Base-by-base conservation (phyloP, 441 rosid genomes). In the Flueggea neowawraea region DNA sequence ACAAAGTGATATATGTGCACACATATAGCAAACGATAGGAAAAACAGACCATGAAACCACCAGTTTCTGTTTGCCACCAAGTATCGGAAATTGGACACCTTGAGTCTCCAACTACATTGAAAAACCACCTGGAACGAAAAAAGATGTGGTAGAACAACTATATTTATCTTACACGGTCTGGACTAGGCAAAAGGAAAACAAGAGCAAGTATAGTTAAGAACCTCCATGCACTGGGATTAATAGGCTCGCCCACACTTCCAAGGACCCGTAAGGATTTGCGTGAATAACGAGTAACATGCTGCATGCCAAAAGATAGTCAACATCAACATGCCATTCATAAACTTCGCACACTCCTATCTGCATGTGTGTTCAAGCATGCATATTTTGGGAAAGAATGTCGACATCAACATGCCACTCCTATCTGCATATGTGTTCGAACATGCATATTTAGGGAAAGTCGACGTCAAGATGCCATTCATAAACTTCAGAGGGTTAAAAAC, bases 1-100 rank as follows among this genome's bases (percentile, higher is more conserved):
- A 8, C 7, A 5, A 8, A 36, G 41, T 36, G 41, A 36, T 4
- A 36, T 36, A 2, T 36, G 41, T 36, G 41, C 28, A 22, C 28
- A 36, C 41, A 36, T 8, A 45, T 56, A 44, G 56, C 32, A 71
- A 57, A 32, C 16, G 10, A 57, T 51, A 48, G 33, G 58, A 43
- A 63, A 55, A 15, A 31, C 5, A 57, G 79, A 89, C 99, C 98
- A 95, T 81, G 78, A 89, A 88, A 69, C 99, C 99, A 22, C 99
- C 99, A 63, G 98, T 91, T 84, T 95, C 99, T 63, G 99, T 95
- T 78, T 95, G 98, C 99, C 99, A 95, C 99, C 99, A 95, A 28
- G 99, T 95, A 74, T 95, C 99, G 43, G 97, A 89, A 68, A 95
- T 95, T 57, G 99, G 99, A 67, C 99, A 91, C 72, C 83, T 88